These are phyloP conservation scores for Rhodotorula sp. DNA, from an alignment of 1,284 basidiomycete genomes.

Conservation along the genomic window DNA sequence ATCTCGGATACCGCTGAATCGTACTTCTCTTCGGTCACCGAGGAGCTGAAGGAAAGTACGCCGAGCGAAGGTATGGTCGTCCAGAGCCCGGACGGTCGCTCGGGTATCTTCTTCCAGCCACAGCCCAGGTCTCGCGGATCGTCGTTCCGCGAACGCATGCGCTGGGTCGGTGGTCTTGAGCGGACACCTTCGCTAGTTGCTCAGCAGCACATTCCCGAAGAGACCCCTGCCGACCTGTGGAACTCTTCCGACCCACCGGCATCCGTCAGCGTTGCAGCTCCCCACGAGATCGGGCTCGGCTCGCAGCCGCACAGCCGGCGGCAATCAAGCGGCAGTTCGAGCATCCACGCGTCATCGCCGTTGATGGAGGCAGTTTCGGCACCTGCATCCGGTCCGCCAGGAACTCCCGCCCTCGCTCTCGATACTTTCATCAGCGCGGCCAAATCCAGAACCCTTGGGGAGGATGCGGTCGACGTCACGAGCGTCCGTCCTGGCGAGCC, in stretches of 20 bases:
- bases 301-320: constrained; percentile 11
- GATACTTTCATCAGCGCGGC: constrained; percentile 40
- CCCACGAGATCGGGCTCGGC: constrained; percentile 39
- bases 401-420: constrained; percentile 37
- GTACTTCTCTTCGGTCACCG: constrained; percentile 74
- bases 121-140: constrained; percentile 35
- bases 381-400: not conserved
- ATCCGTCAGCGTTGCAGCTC: constrained; percentile 14
- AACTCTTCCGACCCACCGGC: not conserved
- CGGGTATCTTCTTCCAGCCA: constrained; percentile 92
- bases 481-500: not conserved
- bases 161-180: constrained; percentile 9
- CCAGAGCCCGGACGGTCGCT: constrained; percentile 86
- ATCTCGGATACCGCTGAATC: constrained; percentile 34
- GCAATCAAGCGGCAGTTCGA: not conserved
- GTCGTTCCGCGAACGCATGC: constrained; percentile 1
- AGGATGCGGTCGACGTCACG: not conserved
- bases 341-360: no score
- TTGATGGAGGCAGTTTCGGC: not conserved
- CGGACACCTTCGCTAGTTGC: not conserved
- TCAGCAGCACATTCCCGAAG: constrained; percentile 12
- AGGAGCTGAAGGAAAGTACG: constrained; percentile 64
- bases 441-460: not conserved
- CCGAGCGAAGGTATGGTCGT: constrained; percentile 80
- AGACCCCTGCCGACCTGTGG: not conserved